Evolutionary conservation across 306 rosid species (phyloP).

Genomic region (Leucaena leucocephala): DNA sequence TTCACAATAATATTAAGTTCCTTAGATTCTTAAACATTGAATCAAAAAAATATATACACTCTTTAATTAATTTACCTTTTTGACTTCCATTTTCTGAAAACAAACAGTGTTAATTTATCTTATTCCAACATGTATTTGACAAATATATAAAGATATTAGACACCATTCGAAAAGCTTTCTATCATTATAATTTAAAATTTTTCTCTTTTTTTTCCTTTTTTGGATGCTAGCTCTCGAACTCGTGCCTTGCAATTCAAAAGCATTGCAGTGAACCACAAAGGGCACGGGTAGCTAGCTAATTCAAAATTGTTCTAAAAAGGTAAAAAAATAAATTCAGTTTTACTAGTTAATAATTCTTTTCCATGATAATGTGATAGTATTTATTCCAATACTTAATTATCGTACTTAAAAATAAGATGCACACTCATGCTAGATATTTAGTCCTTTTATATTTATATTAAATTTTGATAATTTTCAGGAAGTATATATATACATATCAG

Average conservation of each 20-base stretch:
- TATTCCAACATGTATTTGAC: neutral
- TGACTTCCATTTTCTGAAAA: neutral
- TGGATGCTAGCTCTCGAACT: too few relatives aligned
- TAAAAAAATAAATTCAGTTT: neutral
- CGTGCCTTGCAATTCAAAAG: too few relatives aligned
- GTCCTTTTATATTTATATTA: neutral
- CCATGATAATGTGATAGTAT: neutral
- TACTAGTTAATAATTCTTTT: neutral
- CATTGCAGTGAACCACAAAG: too few relatives aligned
- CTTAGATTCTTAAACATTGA: conserved; percentile 1
- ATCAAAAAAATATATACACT: neutral
- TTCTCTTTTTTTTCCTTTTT: too few relatives aligned
- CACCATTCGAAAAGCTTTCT: neutral
- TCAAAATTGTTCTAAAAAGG: neutral
- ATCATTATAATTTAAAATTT: too few relatives aligned
- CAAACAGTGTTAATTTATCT: neutral
- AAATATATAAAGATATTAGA: too few relatives aligned
- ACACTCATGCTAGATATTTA: too few relatives aligned
- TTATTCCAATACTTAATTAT: neutral
- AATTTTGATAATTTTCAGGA: neutral
- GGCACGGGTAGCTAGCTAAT: too few relatives aligned
- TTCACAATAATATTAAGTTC: neutral
- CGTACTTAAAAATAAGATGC: neutral
- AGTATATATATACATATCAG: too few relatives aligned
- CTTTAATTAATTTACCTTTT: neutral